These are phyloP conservation scores for Bryoglossum gracile DNA, from an alignment of 495 filamentous ascomycete genomes.

Conservation along the genomic window DNA sequence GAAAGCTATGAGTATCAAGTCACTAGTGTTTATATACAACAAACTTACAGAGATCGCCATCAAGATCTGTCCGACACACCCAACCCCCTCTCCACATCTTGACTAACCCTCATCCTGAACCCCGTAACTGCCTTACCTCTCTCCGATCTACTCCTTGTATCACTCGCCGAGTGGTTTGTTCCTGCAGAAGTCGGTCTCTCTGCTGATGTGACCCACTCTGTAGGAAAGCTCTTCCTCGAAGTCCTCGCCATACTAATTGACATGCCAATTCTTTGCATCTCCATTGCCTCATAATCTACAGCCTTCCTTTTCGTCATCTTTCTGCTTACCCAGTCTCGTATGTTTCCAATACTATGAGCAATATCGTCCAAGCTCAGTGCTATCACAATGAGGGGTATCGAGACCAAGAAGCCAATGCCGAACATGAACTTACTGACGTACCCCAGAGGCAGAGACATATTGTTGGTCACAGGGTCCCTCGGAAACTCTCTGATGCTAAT, in stretches of 20 bases:
- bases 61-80: no score
- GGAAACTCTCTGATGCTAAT: conserved; percentile 52
- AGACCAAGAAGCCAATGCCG: conserved; percentile 59
- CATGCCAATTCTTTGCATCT: conserved; percentile 12
- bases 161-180: conserved; percentile 1
- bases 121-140: conserved; percentile 19
- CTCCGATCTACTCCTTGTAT: not conserved
- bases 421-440: conserved; percentile 62
- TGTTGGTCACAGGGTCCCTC: conserved; percentile 24
- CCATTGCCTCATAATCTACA: not conserved
- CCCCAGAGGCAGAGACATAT: conserved; percentile 35
- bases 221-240: conserved; percentile 19
- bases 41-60: no score
- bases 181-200: not conserved
- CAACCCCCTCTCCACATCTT: conserved; percentile 18
- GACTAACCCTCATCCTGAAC: conserved; percentile 20
- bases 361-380: conserved; percentile 54
- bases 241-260: conserved; percentile 13
- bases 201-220: conserved; percentile 22
- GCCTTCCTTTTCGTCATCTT: not conserved
- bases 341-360: conserved; percentile 26
- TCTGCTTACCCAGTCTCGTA: not conserved
- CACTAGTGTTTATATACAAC: no score
- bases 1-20: no score
- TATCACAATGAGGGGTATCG: conserved; percentile 52